Evolutionary conservation across 495 filamentous ascomycete species (phyloP), one percentile per base, ranked within the genome.

Genomic region (Penicillium macrosclerotiorum): DNA sequence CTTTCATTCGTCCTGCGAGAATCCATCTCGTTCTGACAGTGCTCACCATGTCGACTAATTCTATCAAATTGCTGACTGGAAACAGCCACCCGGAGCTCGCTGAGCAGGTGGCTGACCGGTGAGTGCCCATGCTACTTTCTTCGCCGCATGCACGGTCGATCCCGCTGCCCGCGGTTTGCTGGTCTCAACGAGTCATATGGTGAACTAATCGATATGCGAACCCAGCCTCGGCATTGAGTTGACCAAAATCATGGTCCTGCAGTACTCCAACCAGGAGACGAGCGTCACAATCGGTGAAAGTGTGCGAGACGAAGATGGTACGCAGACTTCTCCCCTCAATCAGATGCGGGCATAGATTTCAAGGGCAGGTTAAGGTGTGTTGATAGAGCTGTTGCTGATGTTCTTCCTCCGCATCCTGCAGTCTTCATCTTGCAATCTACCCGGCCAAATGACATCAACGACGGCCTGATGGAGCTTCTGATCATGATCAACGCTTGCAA

Each of bases 401-500:
- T 36, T 42, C 38, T n/a, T 40, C 19, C 22, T 11, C 25, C 35
- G 43, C 18, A 37, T 75, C 30, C 23, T 55, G 18, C 59, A 85
- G 91, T 96, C 62, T 98, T 96, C 76, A 92, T 98, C 52, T 73
- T 98, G 45, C 93, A 98, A 68, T 96, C 91, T 24, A 95, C 94
- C 33, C 83, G 86, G 9, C 94, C 93, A 3, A 91, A 92, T 63
- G 90, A 96, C 63, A 91, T 98, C 74, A 98, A 98, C 70, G 94
- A 98, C 63, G 93, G 90, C 35, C 78, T 98, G 40, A 98, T 98
- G 93, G 93, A 98, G 71, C 82, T 98, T 35, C 79, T 98, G 25
- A 97, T 97, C 68, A 95, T 97, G 83, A 96, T 97, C 74, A 95
- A 95, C 63, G 93, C 93, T 40, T 98, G 93, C 79, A 92, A 95